phyloP scores from a whole-genome alignment of 1,139 yeast species.

The Torulaspora pretoriensis region DNA sequence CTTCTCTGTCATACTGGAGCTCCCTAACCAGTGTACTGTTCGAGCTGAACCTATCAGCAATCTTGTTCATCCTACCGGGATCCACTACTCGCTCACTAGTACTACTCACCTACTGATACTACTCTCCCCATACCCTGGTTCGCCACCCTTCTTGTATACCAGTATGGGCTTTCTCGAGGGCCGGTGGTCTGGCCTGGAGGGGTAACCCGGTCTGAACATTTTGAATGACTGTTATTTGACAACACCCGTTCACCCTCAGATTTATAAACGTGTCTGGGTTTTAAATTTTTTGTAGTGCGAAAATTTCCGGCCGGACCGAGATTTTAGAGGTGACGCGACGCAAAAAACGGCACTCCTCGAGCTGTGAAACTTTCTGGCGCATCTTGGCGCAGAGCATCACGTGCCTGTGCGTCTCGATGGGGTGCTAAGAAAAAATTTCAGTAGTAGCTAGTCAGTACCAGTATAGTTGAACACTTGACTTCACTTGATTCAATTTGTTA shows the following conservation, averaged over 20 bases:
- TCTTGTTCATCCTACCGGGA: conserved; percentile 29
- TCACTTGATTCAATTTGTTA: too few relatives aligned
- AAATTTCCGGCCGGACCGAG: background rate
- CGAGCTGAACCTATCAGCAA: conserved; percentile 30
- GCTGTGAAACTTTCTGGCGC: too few relatives aligned
- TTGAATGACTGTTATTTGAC: background rate
- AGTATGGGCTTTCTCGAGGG: too few relatives aligned
- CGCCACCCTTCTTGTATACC: conserved; percentile 5
- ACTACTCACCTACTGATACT: background rate
- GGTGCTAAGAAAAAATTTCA: background rate
- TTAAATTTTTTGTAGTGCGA: background rate
- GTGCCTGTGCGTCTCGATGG: background rate
- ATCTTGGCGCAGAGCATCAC: background rate
- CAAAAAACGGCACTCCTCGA: background rate
- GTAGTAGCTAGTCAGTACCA: background rate
- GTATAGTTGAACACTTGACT: background rate
- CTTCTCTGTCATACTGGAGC: conserved; percentile 31
- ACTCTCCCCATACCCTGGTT: background rate
- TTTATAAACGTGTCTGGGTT: background rate
- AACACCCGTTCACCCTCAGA: conserved; percentile 2
- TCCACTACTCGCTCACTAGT: background rate
- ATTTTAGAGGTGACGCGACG: background rate
- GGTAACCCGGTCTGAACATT: background rate
- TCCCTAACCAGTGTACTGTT: conserved; percentile 25
- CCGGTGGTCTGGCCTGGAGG: too few relatives aligned